phyloP scores from a whole-genome alignment of 2,329 filamentous ascomycete genomes.

The Phialocephala subalpina region DNA sequence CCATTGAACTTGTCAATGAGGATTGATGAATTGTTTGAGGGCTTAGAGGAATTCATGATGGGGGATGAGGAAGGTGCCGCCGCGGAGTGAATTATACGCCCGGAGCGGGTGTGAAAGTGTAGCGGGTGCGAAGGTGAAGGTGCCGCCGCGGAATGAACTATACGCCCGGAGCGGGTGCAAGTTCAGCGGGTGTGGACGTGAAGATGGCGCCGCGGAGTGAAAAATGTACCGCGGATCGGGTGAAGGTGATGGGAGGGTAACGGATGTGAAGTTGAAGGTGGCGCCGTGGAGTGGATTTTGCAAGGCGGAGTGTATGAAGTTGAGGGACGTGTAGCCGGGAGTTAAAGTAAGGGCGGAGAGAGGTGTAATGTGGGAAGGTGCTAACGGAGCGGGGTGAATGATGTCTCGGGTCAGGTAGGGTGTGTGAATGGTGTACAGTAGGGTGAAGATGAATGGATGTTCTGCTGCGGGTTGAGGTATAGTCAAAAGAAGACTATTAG shows the following conservation, averaged over 20 bases:
- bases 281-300: no score
- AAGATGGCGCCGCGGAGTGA: neutral
- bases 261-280: neutral
- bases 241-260: no score
- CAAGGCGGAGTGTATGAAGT: neutral
- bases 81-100: neutral
- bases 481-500: neutral
- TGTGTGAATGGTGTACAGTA: neutral
- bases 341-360: neutral
- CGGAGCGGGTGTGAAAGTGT: neutral
- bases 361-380: neutral
- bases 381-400: neutral
- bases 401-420: neutral
- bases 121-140: neutral
- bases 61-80: neutral
- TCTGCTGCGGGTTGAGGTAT: neutral
- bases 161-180: neutral
- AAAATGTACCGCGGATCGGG: neutral
- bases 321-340: neutral
- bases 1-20: slow-evolving; percentile 79
- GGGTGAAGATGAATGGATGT: neutral
- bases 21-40: slow-evolving; percentile 68
- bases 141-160: neutral
- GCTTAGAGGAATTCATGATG: slow-evolving; percentile 49
- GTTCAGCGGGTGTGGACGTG: neutral